Evolutionary conservation across 1,139 yeast species (phyloP).

Genomic region (Petasospora rhodanensis): DNA sequence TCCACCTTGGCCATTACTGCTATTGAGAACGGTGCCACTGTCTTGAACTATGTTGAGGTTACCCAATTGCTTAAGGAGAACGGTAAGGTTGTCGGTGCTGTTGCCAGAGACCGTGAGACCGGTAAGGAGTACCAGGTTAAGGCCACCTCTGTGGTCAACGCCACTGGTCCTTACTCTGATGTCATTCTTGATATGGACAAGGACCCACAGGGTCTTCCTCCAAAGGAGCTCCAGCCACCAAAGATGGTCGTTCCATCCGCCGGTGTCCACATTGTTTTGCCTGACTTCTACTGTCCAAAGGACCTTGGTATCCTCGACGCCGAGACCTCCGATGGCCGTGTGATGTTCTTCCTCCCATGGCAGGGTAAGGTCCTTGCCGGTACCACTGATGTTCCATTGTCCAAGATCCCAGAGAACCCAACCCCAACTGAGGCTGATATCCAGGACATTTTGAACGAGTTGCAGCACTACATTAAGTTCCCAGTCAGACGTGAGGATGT

Average conservation of each 20-base stretch:
- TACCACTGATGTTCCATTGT: constrained; percentile 84
- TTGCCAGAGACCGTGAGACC: constrained; percentile 71
- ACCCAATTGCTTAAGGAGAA: constrained; percentile 64
- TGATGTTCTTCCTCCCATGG: constrained; percentile 97
- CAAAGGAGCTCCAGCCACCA: constrained; percentile 44
- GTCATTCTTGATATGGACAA: constrained; percentile 82
- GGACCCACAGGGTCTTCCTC: constrained; percentile 61
- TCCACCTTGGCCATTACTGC: constrained; percentile 85
- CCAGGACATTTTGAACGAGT: constrained; percentile 79
- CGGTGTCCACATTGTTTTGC: constrained; percentile 90
- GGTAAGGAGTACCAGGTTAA: constrained; percentile 54
- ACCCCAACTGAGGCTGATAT: constrained; percentile 87
- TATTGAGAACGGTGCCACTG: constrained; percentile 82
- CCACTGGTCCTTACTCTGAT: constrained; percentile 94
- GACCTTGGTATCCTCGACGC: constrained; percentile 90
- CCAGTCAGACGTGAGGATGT: constrained; percentile 90
- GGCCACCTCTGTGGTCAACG: constrained; percentile 80
- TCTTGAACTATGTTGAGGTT: constrained; percentile 82
- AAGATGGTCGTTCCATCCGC: constrained; percentile 91
- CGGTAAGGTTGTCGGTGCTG: constrained; percentile 67
- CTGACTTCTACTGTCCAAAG: constrained; percentile 87
- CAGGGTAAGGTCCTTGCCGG: constrained; percentile 96
- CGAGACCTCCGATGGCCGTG: constrained; percentile 91
- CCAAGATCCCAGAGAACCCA: constrained; percentile 76
- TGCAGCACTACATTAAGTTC: constrained; percentile 85